Base-by-base conservation (phyloP, 2,329 filamentous ascomycete species). In the Ophiosphaerella korrae region DNA sequence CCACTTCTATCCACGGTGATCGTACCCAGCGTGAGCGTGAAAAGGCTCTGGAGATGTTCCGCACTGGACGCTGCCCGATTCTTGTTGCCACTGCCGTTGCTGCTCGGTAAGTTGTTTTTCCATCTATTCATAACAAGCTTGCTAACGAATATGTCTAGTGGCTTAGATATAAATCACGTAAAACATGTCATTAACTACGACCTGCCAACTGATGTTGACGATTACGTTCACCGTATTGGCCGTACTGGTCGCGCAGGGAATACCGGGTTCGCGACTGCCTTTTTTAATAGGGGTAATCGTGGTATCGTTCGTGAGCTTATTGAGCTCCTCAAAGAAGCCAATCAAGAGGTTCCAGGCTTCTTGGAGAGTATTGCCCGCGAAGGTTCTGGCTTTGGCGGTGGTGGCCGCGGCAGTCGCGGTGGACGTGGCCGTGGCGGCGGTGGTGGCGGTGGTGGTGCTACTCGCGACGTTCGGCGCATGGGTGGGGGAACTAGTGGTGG, bases 171-270 rank as follows among this genome's bases (percentile, higher is more conserved):
- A 11, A 96, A 97, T 34, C 18, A 21, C 18, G 94, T 99, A 55
- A 93, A 87, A 37, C 94, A 99, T 78, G 94, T 99, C 42, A 87
- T 99, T 83, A 99, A 99, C 83, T 99, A 99, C 77, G 94, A 99
- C 76, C 84, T 99, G n/a, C 94, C 94, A 42, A 97, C 92, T 49
- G 94, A 97, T 71, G 96, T 97, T 68, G 94, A 97, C 70, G 94
- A 97, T 78, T 99, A 99, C 67, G 94, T 99, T 52, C 94, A 99
- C 79, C 90, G 94, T 76, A 99, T 99, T 71, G 94, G 94, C 88
- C 94, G 94, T 93, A 99, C 94, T 61, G 94, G 94, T 74, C 94
- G 94, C 91, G 94, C 94, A 62, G 94, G 94, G 77, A 99, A 99
- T 83, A 97, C 93, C 68, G 94, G 94, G 88, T 88, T 96, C 64